A percentile compares a stretch with the other conserved stretches of the same genome.
Evolutionary conservation across 1,284 basidiomycete species (phyloP).

Genomic region (Irpex sp.): DNA sequence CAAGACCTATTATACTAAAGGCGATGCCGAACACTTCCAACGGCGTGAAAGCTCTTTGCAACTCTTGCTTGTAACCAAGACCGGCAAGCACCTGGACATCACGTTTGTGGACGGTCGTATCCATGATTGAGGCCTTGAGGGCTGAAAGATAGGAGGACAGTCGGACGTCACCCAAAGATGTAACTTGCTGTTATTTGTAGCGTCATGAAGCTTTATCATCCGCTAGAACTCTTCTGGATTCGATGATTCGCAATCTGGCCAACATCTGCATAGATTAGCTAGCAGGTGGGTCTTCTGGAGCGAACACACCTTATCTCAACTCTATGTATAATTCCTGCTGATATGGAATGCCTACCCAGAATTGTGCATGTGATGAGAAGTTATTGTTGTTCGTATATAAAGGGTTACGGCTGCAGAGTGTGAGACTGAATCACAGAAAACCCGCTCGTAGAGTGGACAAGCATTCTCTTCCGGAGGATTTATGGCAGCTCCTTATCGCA

Average conservation of each 20-base stretch:
- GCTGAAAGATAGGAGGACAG: neutral
- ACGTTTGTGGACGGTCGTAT: neutral
- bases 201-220: neutral
- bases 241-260: neutral
- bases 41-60: conserved; percentile 39
- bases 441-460: neutral
- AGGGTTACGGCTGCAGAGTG: neutral
- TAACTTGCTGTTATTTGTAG: neutral
- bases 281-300: neutral
- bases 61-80: conserved; percentile 43
- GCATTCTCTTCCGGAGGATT: neutral
- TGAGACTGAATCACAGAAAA: neutral
- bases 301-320: neutral
- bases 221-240: neutral
- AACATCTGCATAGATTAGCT: neutral
- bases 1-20: conserved; percentile 30
- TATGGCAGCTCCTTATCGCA: neutral
- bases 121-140: neutral
- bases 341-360: neutral
- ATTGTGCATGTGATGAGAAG: neutral
- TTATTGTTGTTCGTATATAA: neutral
- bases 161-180: no score
- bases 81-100: conserved; percentile 20
- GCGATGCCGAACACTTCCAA: conserved; percentile 31
- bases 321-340: neutral